Percentiles rank a stretch among this genome's conserved stretches.
These are phyloP conservation scores for Sungouiozyma ichnusensis DNA, from an alignment of 805 yeast species.

Conservation along the genomic window DNA sequence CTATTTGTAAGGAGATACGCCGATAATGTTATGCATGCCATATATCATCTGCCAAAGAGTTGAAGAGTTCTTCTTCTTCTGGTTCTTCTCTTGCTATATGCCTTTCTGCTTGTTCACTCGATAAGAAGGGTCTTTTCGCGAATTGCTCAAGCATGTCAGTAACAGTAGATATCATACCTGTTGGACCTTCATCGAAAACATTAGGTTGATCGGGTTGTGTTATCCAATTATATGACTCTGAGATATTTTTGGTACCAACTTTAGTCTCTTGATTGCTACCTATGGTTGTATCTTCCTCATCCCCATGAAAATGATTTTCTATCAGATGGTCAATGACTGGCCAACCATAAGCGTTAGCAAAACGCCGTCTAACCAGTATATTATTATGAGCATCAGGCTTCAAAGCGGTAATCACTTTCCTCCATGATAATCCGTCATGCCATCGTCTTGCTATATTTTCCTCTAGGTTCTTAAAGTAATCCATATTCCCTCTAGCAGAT, in stretches of 20 bases:
- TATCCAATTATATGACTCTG: slow-evolving; percentile 36
- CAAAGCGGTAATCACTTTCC: slow-evolving; percentile 78
- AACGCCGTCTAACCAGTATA: slow-evolving; percentile 76
- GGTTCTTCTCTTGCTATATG: neutral
- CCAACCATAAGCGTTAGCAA: slow-evolving; percentile 86
- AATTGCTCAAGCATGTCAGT: slow-evolving; percentile 46
- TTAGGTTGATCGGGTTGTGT: slow-evolving; percentile 28
- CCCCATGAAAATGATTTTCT: slow-evolving; percentile 42
- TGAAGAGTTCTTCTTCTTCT: neutral
- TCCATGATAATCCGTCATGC: slow-evolving; percentile 78
- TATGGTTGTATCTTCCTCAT: slow-evolving; percentile 5
- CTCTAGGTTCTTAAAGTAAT: slow-evolving; percentile 64
- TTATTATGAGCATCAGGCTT: slow-evolving; percentile 94
- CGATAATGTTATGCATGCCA: neutral
- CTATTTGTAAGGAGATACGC: neutral
- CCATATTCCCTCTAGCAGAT: slow-evolving; percentile 34
- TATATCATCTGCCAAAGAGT: neutral
- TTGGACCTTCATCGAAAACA: slow-evolving; percentile 50
- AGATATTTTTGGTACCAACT: neutral
- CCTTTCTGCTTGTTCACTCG: neutral
- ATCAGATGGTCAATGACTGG: slow-evolving; percentile 59
- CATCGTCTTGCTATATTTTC: slow-evolving; percentile 82
- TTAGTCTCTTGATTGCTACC: slow-evolving; percentile 25
- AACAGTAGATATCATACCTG: slow-evolving; percentile 58
- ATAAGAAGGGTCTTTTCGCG: slow-evolving; percentile 20